Conservation (phyloP, 768 basidiomycete species). For the Pleurotus sapidus region DNA sequence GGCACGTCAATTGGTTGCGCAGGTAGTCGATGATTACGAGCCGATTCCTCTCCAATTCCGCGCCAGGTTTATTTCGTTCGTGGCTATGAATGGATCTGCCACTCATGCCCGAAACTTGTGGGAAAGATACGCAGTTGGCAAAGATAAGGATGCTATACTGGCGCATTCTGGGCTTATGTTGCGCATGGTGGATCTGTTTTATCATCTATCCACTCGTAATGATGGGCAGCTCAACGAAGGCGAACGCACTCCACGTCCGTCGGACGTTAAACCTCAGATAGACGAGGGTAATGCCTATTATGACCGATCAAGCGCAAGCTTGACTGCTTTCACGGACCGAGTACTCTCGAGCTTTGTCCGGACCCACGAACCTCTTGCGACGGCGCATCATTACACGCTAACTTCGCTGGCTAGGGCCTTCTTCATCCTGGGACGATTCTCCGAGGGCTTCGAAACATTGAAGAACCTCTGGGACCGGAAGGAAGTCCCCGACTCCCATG, state of each 20-base stretch:
- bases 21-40: slow-evolving; percentile 40
- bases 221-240: slow-evolving; percentile 12
- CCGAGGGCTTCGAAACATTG: slow-evolving; percentile 46
- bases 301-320: slow-evolving; percentile 5
- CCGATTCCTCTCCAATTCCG: slow-evolving; percentile 42
- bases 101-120: slow-evolving; percentile 51
- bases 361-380: slow-evolving; percentile 41
- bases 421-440: slow-evolving; percentile 50
- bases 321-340: slow-evolving; percentile 36
- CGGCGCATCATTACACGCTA: slow-evolving; percentile 46
- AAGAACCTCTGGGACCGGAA: slow-evolving; percentile 41
- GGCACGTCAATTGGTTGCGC: slow-evolving; percentile 45
- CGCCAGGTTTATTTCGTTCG: slow-evolving; percentile 44
- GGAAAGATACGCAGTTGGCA: slow-evolving; percentile 48
- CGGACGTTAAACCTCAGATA: not conserved
- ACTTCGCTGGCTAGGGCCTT: slow-evolving; percentile 63
- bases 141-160: slow-evolving; percentile 36
- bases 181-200: slow-evolving; percentile 49
- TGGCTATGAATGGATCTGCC: slow-evolving; percentile 46
- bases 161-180: slow-evolving; percentile 43
- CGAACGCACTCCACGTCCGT: not conserved
- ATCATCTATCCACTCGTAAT: slow-evolving; percentile 20
- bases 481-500: slow-evolving; percentile 58
- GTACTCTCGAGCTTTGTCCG: slow-evolving; percentile 42
- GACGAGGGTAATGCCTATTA: not conserved